Conservation (phyloP, 2,329 filamentous ascomycete species). For the Fusarium sp. region DNA sequence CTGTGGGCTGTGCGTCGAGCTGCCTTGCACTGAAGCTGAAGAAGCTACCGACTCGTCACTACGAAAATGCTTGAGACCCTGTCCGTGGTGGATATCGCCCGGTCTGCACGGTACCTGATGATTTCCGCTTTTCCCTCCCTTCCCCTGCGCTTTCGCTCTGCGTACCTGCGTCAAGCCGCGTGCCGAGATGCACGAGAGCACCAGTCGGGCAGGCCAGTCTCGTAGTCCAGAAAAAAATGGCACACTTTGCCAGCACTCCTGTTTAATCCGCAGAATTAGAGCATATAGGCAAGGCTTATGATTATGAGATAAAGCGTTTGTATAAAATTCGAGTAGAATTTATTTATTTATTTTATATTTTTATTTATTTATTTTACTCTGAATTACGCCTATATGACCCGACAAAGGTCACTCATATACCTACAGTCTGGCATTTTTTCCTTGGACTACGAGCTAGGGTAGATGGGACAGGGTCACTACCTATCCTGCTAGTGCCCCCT, state of each 20-base stretch:
- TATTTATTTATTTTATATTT: too few species aligned
- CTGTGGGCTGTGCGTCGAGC: constrained; percentile 34
- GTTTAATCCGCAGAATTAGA: too few species aligned
- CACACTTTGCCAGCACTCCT: too few species aligned
- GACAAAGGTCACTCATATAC: too few species aligned
- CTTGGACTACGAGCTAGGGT: not conserved
- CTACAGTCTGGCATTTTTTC: too few species aligned
- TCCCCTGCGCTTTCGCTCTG: constrained; percentile 18
- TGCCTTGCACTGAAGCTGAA: constrained; percentile 16
- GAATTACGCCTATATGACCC: too few species aligned
- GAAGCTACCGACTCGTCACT: not conserved
- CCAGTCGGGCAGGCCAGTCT: constrained; percentile 1
- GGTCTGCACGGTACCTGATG: constrained; percentile 36
- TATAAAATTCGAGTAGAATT: too few species aligned
- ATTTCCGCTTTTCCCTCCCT: constrained; percentile 36
- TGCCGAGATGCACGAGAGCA: constrained; percentile 16
- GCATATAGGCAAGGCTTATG: too few species aligned
- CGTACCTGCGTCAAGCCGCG: constrained; percentile 33
- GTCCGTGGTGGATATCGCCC: constrained; percentile 18
- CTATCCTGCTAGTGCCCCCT: constrained; percentile 4
- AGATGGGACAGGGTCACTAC: not conserved
- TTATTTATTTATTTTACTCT: too few species aligned
- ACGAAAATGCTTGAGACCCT: constrained; percentile 5
- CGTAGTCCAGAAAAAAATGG: too few species aligned
- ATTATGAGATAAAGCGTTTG: too few species aligned